These are phyloP conservation scores for Penicillium parvum DNA, from an alignment of 495 filamentous ascomycete species.

Conservation along the genomic window DNA sequence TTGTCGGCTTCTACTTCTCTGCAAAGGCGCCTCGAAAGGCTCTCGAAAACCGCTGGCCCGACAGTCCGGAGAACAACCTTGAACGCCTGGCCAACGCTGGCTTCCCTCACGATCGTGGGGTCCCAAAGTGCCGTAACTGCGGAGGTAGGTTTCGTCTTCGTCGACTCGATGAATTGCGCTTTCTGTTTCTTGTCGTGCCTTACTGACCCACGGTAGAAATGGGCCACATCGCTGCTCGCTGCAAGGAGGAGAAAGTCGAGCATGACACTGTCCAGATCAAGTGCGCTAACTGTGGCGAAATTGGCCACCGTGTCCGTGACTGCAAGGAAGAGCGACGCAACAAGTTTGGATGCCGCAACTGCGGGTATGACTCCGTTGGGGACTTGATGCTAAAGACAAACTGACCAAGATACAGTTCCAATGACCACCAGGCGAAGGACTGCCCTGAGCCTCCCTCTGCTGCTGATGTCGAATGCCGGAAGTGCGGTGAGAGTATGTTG, in stretches of 20 bases:
- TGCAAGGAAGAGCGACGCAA: constrained; percentile 60
- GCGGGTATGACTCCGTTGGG: constrained; percentile 50
- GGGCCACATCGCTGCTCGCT: constrained; percentile 65
- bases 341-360: constrained; percentile 75
- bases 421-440: constrained; percentile 56
- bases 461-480: constrained; percentile 72
- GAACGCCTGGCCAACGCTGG: constrained; percentile 71
- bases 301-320: constrained; percentile 66
- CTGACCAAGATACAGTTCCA: constrained; percentile 35
- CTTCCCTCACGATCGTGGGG: constrained; percentile 57
- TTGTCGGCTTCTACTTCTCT: constrained; percentile 63
- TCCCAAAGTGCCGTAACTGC: constrained; percentile 70
- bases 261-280: constrained; percentile 49
- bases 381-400: not conserved
- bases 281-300: constrained; percentile 71
- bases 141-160: constrained; percentile 50
- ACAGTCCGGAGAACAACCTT: constrained; percentile 61
- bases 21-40: constrained; percentile 60
- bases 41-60: constrained; percentile 60
- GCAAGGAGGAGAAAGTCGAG: constrained; percentile 56
- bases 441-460: constrained; percentile 70
- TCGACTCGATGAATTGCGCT: not conserved
- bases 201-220: constrained; percentile 45
- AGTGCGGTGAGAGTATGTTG: constrained; percentile 61
- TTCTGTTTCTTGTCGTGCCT: not conserved